phyloP scores from a whole-genome alignment of 148 eudicot species.

The Pouteria glomerata region DNA sequence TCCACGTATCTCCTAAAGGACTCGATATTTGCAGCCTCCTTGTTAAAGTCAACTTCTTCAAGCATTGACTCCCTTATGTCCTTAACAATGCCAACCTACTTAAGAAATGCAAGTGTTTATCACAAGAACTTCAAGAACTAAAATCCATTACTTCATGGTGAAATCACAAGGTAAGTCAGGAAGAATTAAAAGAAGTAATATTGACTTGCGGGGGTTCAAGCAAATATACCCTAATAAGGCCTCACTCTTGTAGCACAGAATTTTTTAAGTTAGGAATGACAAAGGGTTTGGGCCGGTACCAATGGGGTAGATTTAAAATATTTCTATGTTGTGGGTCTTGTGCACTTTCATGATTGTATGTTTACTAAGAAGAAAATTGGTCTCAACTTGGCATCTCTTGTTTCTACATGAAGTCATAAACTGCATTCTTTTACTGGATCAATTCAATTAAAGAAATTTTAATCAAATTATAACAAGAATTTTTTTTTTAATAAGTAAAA shows the following conservation, averaged over 20 bases:
- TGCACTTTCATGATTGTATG: background rate
- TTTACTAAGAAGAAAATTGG: background rate
- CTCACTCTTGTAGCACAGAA: background rate
- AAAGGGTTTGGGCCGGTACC: background rate
- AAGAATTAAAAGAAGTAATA: background rate
- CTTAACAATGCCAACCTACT: conserved; percentile 87
- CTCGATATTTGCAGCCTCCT: conserved; percentile 89
- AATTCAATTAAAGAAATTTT: too few relatives aligned
- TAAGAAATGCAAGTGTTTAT: background rate
- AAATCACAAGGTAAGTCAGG: background rate
- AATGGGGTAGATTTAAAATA: background rate
- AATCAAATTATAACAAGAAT: too few relatives aligned
- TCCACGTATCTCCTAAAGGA: conserved; percentile 81
- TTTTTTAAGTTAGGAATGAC: background rate
- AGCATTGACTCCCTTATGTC: conserved; percentile 96
- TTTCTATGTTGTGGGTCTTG: background rate
- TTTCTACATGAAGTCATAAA: too few relatives aligned
- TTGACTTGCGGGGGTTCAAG: too few relatives aligned
- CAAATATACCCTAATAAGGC: background rate
- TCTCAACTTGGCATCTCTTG: background rate
- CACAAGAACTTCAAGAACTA: background rate
- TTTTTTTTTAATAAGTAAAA: too few relatives aligned
- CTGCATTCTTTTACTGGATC: too few relatives aligned
- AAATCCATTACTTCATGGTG: background rate
- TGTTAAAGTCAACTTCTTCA: conserved; percentile 93